Evolutionary conservation across 345 rosid species (phyloP), one percentile per base, ranked within the genome.

Genomic region (Arabidopsis suecica): DNA sequence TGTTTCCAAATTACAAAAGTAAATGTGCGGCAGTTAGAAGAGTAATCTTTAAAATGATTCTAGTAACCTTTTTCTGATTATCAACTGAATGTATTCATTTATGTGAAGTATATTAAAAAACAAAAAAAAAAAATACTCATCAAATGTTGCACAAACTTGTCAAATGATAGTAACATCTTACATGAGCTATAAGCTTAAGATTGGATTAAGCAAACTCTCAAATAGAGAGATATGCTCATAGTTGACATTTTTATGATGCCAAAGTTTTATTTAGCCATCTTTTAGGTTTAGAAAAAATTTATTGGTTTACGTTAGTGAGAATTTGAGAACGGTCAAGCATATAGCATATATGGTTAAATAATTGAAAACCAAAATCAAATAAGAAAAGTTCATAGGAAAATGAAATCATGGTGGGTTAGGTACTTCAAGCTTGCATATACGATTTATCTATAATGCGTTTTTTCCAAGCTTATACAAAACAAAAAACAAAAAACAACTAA

Each of bases 321-420:
- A 42, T 44, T 44, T 5, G 49, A 14, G 49, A 16, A 44, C 20
- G 51, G 51, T 41, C 23, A 61, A 12, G 32, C 23, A 61, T 16
- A 16, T 41, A 42, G 14, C 25, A 25, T 68, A 40, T n/a, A 20
- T 12, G 2, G 48, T 36, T 6, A n/a, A 45, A n/a, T 6, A 18
- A 6, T 37, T 28, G 2, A 7, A 6, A 16, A 49, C 49, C 4
- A 45, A 45, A 2, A 45, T 45, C 55, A 6, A 13, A 28, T 40
- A 13, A 32, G 34, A 57, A 59, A 58, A 59, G 64, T 10, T 14
- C 30, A 58, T 36, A 59, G 8, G 32, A 59, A 36, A 36, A 42
- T 16, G 56, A 42, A 32, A 63, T 50, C 38, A 73, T 44, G 64
- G 65, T 64, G 77, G 77, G 57, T 73, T 73, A 71, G 75, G 68